Conservation (phyloP, 768 basidiomycete species). For the Daedaleopsis sinensis region DNA sequence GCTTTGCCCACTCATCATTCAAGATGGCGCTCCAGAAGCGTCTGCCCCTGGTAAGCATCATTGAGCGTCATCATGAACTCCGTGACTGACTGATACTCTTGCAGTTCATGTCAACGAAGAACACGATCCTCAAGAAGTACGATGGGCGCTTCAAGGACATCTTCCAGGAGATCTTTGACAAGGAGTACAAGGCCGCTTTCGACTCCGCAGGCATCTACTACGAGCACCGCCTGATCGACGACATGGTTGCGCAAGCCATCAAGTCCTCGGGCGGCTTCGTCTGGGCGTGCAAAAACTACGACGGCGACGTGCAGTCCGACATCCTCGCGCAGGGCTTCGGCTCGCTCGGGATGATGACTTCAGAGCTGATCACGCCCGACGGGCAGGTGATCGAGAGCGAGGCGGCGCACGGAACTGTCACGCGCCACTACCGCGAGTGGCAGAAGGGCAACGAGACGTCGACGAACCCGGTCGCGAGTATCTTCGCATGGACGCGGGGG, state of each 20-base stretch:
- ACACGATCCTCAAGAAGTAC: conserved; percentile 96
- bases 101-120: conserved; percentile 97
- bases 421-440: conserved; percentile 95
- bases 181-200: conserved; percentile 72
- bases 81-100: not conserved
- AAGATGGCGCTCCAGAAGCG: conserved; percentile 90
- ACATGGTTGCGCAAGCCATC: conserved; percentile 98
- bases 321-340: conserved; percentile 99
- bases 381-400: conserved; percentile 92
- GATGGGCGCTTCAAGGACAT: conserved; percentile 99
- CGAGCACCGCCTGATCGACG: conserved; percentile 96
- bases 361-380: conserved; percentile 93
- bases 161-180: conserved; percentile 95
- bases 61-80: not conserved
- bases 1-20: conserved; percentile 97
- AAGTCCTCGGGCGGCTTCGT: conserved; percentile 90
- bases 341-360: conserved; percentile 97
- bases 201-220: conserved; percentile 79
- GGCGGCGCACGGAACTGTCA: conserved; percentile 96
- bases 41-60: conserved; percentile 62
- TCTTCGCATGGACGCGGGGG: conserved; percentile 98
- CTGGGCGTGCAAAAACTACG: conserved; percentile 71
- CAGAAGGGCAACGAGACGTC: conserved; percentile 98
- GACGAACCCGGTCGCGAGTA: conserved; percentile 97
- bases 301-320: conserved; percentile 73